Evolutionary conservation across 345 rosid genomes (phyloP).

Genomic region (Dovyalis caffra): DNA sequence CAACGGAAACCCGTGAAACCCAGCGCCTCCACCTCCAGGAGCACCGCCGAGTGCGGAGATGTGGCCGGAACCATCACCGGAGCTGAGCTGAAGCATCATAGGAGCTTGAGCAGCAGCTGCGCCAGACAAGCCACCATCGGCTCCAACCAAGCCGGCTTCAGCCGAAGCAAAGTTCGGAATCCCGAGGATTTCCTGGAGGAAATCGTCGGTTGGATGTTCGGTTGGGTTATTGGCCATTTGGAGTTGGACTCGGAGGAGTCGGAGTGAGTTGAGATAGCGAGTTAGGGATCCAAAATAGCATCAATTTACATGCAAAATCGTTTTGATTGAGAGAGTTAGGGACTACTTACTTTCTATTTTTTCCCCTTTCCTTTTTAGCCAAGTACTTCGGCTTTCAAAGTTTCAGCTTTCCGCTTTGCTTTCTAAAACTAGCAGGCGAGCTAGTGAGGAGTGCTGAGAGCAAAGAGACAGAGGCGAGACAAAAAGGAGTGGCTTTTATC

Average conservation of each 20-base stretch:
- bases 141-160: conserved; percentile 50
- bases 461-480: not conserved
- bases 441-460: not conserved
- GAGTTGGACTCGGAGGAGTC: conserved; percentile 26
- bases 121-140: conserved; percentile 45
- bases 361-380: not conserved
- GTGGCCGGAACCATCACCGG: conserved; percentile 65
- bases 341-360: not conserved
- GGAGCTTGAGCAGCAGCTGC: conserved; percentile 46
- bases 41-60: conserved; percentile 39
- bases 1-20: conserved; percentile 80
- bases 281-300: conserved; percentile 24
- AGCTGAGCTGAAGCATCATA: conserved; percentile 88
- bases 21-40: conserved; percentile 45
- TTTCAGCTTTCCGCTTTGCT: conserved; percentile 3
- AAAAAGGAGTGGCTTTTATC: conserved; percentile 9
- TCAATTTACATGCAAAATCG: conserved; percentile 39
- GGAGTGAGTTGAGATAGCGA: conserved; percentile 24
- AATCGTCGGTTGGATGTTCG: conserved; percentile 73
- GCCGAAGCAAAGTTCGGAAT: conserved; percentile 63
- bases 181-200: conserved; percentile 87
- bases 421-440: not conserved
- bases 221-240: conserved; percentile 79
- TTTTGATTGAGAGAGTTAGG: not conserved
- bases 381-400: not conserved